Percentiles rank a stretch among this genome's conserved stretches.
These are phyloP conservation scores for Xylaria palmicola DNA, from an alignment of 495 filamentous ascomycete genomes.

Conservation along the genomic window DNA sequence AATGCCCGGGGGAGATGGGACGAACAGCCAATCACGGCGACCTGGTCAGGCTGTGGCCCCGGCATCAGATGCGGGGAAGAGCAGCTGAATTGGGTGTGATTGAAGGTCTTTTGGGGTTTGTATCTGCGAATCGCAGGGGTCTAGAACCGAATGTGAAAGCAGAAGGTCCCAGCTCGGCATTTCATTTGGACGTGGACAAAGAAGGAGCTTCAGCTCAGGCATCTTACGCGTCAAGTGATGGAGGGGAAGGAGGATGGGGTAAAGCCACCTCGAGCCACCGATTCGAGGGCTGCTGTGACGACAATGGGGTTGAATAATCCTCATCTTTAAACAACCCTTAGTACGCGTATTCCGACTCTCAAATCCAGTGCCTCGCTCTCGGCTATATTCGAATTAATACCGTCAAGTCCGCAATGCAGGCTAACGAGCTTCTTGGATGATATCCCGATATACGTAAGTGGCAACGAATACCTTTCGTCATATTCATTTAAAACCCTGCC, in stretches of 20 bases:
- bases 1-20: not conserved
- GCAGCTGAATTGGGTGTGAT: not conserved
- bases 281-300: not conserved
- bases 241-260: not conserved
- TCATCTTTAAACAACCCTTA: not conserved
- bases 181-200: not conserved
- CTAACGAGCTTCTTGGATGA: too few relatives aligned
- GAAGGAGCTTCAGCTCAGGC: not conserved
- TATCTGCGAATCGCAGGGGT: not conserved
- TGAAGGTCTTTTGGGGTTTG: not conserved
- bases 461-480: too few relatives aligned
- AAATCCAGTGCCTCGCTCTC: too few relatives aligned
- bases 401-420: too few relatives aligned
- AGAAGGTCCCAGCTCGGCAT: not conserved
- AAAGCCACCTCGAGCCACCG: not conserved
- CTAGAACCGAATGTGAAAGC: not conserved
- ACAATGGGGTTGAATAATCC: not conserved
- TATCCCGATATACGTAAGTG: too few relatives aligned
- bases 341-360: too few relatives aligned
- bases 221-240: not conserved
- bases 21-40: not conserved
- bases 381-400: too few relatives aligned
- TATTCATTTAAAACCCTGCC: too few relatives aligned
- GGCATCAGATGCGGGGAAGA: slow-evolving; percentile 1
- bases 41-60: not conserved